Base-by-base conservation (phyloP, 768 basidiomycete genomes). In the Tricholoma terreum region DNA sequence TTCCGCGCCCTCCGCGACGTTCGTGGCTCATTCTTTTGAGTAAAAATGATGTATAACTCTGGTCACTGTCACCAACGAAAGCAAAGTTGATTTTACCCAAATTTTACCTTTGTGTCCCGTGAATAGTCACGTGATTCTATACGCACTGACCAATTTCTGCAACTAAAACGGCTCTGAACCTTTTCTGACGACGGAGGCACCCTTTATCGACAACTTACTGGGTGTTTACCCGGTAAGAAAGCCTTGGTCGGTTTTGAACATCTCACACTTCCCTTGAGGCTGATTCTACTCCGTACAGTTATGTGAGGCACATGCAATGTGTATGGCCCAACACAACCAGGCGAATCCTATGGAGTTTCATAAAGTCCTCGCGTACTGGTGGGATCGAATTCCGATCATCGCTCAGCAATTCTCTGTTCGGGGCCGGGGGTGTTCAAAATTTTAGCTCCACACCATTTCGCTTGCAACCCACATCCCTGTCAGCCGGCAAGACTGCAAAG, bases 301-400 rank as follows among this genome's bases (percentile, higher is more conserved):
- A 87, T 86, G 84, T 81, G 67, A 80, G 67, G 71, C 81, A 77
- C 82, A 89, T 89, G 87, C 85, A 77, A 87, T 86, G 85, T 79
- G 80, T 74, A 71, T 81, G 78, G 80, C 78, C 76, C 61, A 75
- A 71, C 65, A 70, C 77, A 67, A 77, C 82, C 78, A 83, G 75
- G 69, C 71, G 73, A 68, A 61, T 74, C 46, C 53, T 72, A 50
- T 65, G 63, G 34, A 61, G 55, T 19, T 36, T 54, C 40, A 36
- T 30, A n/a, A 55, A 27, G n/a, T 56, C 58, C 38, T 21, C 35
- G 34, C 49, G 45, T 54, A 34, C 38, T 30, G 27, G 46, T 31
- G 27, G 46, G 27, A 31, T 49, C 7, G n/a, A 14, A 6, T n/a
- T 17, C 24, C 27, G n/a, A 31, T 27, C 46, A 15, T 17, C 17